A percentile compares a stretch with the other conserved stretches of the same genome.
phyloP scores from a whole-genome alignment of 768 basidiomycete genomes.

The Lentinula lateritia region DNA sequence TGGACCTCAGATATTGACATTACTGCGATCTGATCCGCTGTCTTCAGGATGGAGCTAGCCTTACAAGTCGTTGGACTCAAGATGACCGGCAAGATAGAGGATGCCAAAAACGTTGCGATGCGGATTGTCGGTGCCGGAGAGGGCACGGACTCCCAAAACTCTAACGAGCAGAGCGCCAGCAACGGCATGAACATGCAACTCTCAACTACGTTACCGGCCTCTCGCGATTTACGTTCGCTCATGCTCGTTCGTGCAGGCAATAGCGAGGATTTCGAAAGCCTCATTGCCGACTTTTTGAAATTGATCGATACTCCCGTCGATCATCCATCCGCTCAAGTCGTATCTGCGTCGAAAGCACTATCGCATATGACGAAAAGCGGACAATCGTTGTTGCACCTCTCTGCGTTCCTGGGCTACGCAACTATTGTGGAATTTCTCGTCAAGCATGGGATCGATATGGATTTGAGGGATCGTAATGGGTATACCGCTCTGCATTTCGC shows the following conservation, averaged over 20 bases:
- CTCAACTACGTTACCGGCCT: slow-evolving; percentile 27
- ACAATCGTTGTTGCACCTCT: slow-evolving; percentile 87
- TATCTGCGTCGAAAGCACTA: slow-evolving; percentile 50
- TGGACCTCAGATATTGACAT: slow-evolving; percentile 13
- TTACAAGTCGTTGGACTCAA: slow-evolving; percentile 93
- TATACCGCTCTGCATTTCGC: slow-evolving; percentile 89
- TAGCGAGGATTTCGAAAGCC: slow-evolving; percentile 62
- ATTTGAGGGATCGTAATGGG: slow-evolving; percentile 84
- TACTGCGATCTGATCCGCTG: slow-evolving; percentile 4
- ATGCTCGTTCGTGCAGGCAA: slow-evolving; percentile 51
- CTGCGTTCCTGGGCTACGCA: slow-evolving; percentile 72
- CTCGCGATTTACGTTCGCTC: slow-evolving; percentile 49
- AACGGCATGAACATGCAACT: slow-evolving; percentile 52
- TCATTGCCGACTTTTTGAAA: slow-evolving; percentile 76
- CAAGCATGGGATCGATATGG: slow-evolving; percentile 66
- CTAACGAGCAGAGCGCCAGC: slow-evolving; percentile 22
- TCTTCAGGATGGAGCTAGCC: slow-evolving; percentile 85
- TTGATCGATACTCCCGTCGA: slow-evolving; percentile 65
- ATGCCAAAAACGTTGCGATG: slow-evolving; percentile 90
- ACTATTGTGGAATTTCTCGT: slow-evolving; percentile 70
- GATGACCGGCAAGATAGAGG: slow-evolving; percentile 94
- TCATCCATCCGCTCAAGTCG: slow-evolving; percentile 29
- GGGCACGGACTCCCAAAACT: slow-evolving; percentile 32
- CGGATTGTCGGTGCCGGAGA: slow-evolving; percentile 80
- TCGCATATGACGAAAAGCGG: slow-evolving; percentile 67